A percentile compares a stretch with the other conserved stretches of the same genome.
phyloP scores from a whole-genome alignment of 2,329 filamentous ascomycete genomes.

The Incumbomyces lentus region DNA sequence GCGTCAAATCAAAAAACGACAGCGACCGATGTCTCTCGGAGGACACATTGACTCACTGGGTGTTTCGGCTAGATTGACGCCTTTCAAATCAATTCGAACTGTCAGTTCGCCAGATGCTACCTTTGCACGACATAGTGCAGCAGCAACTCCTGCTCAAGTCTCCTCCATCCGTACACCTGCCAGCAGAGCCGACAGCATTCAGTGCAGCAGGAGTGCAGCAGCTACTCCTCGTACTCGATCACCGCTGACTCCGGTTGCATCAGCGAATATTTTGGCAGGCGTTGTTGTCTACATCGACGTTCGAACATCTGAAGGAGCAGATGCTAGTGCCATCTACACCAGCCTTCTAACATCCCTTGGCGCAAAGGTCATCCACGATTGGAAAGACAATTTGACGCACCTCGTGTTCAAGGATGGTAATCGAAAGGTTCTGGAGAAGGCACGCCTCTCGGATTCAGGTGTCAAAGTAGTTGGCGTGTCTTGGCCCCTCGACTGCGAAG shows the following conservation, averaged over 20 bases:
- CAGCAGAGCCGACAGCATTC: conserved; percentile 1
- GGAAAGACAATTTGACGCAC: conserved; percentile 78
- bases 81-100: conserved; percentile 4
- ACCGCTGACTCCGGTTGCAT: conserved; percentile 16
- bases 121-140: background rate
- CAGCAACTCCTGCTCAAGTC: conserved; percentile 13
- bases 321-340: conserved; percentile 71
- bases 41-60: background rate
- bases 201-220: conserved; percentile 11
- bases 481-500: conserved; percentile 79
- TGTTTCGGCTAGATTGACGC: background rate
- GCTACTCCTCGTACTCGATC: conserved; percentile 10
- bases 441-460: conserved; percentile 48
- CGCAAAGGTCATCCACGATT: conserved; percentile 64
- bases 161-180: conserved; percentile 3
- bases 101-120: background rate
- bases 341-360: conserved; percentile 73
- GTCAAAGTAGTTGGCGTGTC: conserved; percentile 79
- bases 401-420: conserved; percentile 84
- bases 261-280: conserved; percentile 48
- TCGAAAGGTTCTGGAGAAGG: conserved; percentile 70
- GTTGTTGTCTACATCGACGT: conserved; percentile 77
- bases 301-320: conserved; percentile 67
- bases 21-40: conserved; percentile 40
- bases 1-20: conserved; percentile 26